Conservation (phyloP, 495 filamentous ascomycete species). For the Glarea lozoyensis region DNA sequence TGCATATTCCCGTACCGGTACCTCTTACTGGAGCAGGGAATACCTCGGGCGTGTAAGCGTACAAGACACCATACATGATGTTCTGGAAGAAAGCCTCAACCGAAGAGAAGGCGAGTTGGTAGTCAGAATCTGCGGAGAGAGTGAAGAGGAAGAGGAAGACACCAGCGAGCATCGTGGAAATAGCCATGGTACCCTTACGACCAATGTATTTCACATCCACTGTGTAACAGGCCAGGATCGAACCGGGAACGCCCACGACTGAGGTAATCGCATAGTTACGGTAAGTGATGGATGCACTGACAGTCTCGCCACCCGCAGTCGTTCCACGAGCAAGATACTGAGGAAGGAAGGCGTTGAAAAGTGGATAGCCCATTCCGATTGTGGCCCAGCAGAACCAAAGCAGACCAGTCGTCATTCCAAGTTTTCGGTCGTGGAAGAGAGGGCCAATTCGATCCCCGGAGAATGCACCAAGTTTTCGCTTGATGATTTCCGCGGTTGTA, state of each 20-base stretch:
- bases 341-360: slow-evolving; percentile 81
- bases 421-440: slow-evolving; percentile 36
- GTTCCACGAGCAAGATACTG: slow-evolving; percentile 67
- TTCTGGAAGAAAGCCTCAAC: slow-evolving; percentile 68
- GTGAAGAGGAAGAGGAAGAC: slow-evolving; percentile 60
- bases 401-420: slow-evolving; percentile 39
- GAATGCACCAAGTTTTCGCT: slow-evolving; percentile 22
- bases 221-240: slow-evolving; percentile 57
- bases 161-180: slow-evolving; percentile 60
- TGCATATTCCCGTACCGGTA: slow-evolving; percentile 69
- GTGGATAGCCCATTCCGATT: slow-evolving; percentile 55
- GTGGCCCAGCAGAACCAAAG: slow-evolving; percentile 51
- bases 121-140: slow-evolving; percentile 25
- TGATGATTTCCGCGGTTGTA: slow-evolving; percentile 11
- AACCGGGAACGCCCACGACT: slow-evolving; percentile 62
- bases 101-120: slow-evolving; percentile 65
- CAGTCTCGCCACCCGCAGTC: slow-evolving; percentile 32
- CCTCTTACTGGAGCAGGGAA: slow-evolving; percentile 73
- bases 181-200: slow-evolving; percentile 61
- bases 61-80: slow-evolving; percentile 83
- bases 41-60: slow-evolving; percentile 77
- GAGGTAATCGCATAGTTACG: slow-evolving; percentile 72
- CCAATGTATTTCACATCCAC: slow-evolving; percentile 66
- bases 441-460: slow-evolving; percentile 35
- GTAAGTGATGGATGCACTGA: slow-evolving; percentile 51